Base-by-base conservation (phyloP, 2,329 filamentous ascomycete species). In the Aspergillus alliaceus region DNA sequence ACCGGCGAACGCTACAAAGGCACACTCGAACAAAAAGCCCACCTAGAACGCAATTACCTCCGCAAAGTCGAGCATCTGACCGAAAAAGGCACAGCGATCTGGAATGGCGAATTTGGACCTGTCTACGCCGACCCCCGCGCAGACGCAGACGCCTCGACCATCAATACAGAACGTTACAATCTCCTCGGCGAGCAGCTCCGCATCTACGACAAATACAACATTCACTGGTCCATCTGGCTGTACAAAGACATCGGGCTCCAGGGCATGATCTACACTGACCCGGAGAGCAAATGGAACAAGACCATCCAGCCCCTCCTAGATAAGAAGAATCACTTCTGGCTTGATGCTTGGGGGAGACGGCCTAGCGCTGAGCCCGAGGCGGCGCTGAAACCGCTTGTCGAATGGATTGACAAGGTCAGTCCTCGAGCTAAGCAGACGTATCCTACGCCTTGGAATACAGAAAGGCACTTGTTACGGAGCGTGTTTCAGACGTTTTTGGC, bases 171-270 rank as follows among this genome's bases (percentile, higher is more conserved):
- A 44, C 71, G 80, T 4, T 80, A 80, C 63, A 73, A 76, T 27
- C 70, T 83, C 32, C 72, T 82, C 4, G 75, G 76, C 12, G 75
- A 77, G 15, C 80, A 82, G 64, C 68, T 85, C 29, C 68, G 70
- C 11, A 80, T 85, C 40, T 85, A 85, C 65, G 77, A 80, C 52
- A 77, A 80, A 67, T 69, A 81, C 57, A 69, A 77, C 49, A 81
- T 82, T 34, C 75, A 77, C 53, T 87, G 84, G 85, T 81, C 74
- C 14, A 87, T 87, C 64, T 85, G 83, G 82, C 69, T 83, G 0
- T 85, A 84, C 69, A 85, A 85, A 66, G 82, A 85, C 57, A 79
- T 85, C 37, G 81, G 82, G 0, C 76, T 81, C 44, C 82, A 84
- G 66, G 83, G 82, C 6, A 84, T 85, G 82, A 72, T 82, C 0